Conservation (phyloP, 768 basidiomycete species). For the Lactifluus hygrophoroides region DNA sequence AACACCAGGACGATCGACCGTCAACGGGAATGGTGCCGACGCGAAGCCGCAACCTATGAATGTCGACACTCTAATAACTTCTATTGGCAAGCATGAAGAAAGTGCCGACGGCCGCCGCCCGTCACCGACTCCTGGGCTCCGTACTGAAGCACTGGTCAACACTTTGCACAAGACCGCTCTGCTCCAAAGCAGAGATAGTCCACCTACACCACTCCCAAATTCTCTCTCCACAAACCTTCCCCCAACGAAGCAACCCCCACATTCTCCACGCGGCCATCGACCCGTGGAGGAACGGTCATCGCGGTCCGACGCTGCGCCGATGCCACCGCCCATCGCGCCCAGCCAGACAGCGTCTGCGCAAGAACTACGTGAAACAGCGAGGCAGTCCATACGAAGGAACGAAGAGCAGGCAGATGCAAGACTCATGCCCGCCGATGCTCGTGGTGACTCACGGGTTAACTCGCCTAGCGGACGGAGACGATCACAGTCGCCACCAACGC, state of each 20-base stretch:
- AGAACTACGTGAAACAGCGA: conserved; percentile 73
- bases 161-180: conserved; percentile 5
- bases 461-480: conserved; percentile 50
- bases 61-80: conserved; percentile 1
- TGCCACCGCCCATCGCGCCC: conserved; percentile 73
- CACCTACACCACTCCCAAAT: conserved; percentile 21
- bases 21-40: conserved; percentile 24
- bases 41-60: conserved; percentile 15
- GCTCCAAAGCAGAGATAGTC: conserved; percentile 14
- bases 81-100: conserved; percentile 4
- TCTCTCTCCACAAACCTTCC: conserved; percentile 11
- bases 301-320: conserved; percentile 37
- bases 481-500: conserved; percentile 55
- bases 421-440: conserved; percentile 16
- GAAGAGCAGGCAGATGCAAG: conserved; percentile 33
- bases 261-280: conserved; percentile 34
- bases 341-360: conserved; percentile 75
- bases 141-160: neutral
- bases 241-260: conserved; percentile 29
- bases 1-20: conserved; percentile 26
- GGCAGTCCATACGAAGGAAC: conserved; percentile 38
- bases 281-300: conserved; percentile 34
- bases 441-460: conserved; percentile 36
- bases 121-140: conserved; percentile 1
- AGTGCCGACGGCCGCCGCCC: neutral